phyloP scores from a whole-genome alignment of 139 green algal genomes.

The Chlorella sorokiniana region DNA sequence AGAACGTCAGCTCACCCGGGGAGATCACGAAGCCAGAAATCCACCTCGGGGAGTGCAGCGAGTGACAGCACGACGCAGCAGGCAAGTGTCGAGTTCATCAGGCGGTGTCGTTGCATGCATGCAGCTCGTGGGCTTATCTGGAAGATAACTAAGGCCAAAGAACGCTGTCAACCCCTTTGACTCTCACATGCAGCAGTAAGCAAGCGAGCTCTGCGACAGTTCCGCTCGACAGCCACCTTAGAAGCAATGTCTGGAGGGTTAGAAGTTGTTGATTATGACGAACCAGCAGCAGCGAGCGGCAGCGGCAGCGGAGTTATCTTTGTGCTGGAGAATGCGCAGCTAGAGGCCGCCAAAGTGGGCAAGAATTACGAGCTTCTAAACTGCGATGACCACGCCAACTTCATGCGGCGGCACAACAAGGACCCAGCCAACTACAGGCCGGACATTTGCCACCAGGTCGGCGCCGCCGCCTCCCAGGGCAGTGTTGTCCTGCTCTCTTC shows the following conservation, averaged over 20 bases:
- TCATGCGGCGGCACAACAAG: constrained; percentile 84
- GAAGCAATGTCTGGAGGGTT: neutral
- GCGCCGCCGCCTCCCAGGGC: neutral
- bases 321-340: constrained; percentile 89
- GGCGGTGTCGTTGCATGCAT: too few relatives aligned
- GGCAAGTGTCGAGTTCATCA: too few relatives aligned
- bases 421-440: constrained; percentile 89
- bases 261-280: constrained; percentile 48
- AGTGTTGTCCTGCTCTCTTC: neutral
- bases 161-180: too few relatives aligned
- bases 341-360: constrained; percentile 93
- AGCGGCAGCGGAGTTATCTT: constrained; percentile 81
- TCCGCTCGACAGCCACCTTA: neutral
- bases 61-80: too few relatives aligned
- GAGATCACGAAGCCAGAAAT: too few relatives aligned
- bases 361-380: constrained; percentile 95
- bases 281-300: constrained; percentile 38
- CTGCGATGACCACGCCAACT: constrained; percentile 94
- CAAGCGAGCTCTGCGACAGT: too few relatives aligned
- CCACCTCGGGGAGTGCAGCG: too few relatives aligned
- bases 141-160: too few relatives aligned
- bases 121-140: too few relatives aligned
- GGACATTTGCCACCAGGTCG: constrained; percentile 95
- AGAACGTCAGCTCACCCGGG: too few relatives aligned
- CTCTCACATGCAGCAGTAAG: too few relatives aligned